These are phyloP conservation scores for Fomes fomentarius DNA, from an alignment of 1,284 basidiomycete genomes.

Conservation along the genomic window DNA sequence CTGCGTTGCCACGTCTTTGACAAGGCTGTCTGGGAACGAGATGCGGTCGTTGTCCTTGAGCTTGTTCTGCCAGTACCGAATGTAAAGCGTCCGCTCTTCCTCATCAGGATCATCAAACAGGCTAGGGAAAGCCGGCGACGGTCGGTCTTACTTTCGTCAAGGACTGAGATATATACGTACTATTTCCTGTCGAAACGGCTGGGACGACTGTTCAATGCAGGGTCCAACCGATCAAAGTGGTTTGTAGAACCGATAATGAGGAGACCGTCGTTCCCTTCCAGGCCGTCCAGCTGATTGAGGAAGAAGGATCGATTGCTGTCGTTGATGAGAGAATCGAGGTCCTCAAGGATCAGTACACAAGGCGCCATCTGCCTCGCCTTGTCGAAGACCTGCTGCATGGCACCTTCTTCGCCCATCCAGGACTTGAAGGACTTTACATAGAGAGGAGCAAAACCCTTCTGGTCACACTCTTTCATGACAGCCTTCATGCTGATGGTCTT, in stretches of 20 bases:
- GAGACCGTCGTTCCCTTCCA: constrained; percentile 77
- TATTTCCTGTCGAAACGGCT: constrained; percentile 87
- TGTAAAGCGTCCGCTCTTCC: constrained; percentile 67
- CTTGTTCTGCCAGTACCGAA: constrained; percentile 78
- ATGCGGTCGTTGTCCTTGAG: constrained; percentile 61
- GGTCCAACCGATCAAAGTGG: constrained; percentile 79
- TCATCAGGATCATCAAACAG: constrained; percentile 66
- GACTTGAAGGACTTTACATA: constrained; percentile 79
- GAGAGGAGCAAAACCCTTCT: constrained; percentile 63
- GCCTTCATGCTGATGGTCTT: constrained; percentile 84
- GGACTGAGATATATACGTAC: constrained; percentile 47
- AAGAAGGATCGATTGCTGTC: constrained; percentile 81
- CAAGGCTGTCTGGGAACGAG: constrained; percentile 65
- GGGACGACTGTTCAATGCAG: constrained; percentile 73
- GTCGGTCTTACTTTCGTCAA: no score
- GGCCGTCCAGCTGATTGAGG: constrained; percentile 80
- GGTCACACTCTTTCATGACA: constrained; percentile 69
- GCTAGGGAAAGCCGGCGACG: constrained; percentile 40
- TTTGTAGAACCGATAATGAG: constrained; percentile 84
- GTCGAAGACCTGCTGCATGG: constrained; percentile 65
- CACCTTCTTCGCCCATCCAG: constrained; percentile 65
- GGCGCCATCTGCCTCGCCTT: constrained; percentile 72
- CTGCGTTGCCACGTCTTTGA: constrained; percentile 57
- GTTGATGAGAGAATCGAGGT: constrained; percentile 80
- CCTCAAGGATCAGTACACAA: constrained; percentile 79